Percentiles rank a stretch among this genome's conserved stretches.
Evolutionary conservation across 192 early-diverging fungal species (phyloP).

Genomic region (Coemansia sp.): DNA sequence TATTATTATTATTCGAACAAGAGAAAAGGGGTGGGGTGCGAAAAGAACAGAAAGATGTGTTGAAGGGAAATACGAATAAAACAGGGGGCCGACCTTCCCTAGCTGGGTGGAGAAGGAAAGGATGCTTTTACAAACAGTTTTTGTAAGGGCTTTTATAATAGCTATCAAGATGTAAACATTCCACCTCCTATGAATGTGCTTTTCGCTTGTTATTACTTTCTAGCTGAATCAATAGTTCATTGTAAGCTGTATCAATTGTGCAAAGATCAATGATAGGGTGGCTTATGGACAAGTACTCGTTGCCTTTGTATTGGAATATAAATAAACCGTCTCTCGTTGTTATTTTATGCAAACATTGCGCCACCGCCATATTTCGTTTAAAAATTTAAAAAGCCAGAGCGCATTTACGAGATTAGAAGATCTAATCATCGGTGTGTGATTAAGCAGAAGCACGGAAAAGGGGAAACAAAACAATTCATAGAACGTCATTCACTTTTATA

Average conservation of each 20-base stretch:
- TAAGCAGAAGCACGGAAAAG: background rate
- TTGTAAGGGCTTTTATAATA: background rate
- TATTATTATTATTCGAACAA: slow-evolving; percentile 1
- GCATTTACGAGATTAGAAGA: background rate
- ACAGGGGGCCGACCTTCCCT: background rate
- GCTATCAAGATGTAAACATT: slow-evolving; percentile 6
- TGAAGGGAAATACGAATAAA: background rate
- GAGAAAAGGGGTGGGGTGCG: background rate
- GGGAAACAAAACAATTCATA: background rate
- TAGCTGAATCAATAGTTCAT: background rate
- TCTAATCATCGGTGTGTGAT: background rate
- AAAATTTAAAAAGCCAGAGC: background rate
- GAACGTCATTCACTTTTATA: background rate
- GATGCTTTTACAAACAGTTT: background rate
- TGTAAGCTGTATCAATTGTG: background rate
- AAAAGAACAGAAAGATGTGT: background rate
- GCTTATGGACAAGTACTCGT: background rate
- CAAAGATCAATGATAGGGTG: background rate
- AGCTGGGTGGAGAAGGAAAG: background rate
- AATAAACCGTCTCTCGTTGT: too few relatives aligned
- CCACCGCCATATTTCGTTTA: background rate
- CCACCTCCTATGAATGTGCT: background rate
- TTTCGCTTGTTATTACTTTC: background rate
- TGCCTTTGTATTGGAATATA: too few relatives aligned
- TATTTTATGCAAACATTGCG: background rate